Evolutionary conservation across 1,139 yeast genomes (phyloP), one percentile per base, ranked within the genome.

Genomic region (Taiozyma sp.): DNA sequence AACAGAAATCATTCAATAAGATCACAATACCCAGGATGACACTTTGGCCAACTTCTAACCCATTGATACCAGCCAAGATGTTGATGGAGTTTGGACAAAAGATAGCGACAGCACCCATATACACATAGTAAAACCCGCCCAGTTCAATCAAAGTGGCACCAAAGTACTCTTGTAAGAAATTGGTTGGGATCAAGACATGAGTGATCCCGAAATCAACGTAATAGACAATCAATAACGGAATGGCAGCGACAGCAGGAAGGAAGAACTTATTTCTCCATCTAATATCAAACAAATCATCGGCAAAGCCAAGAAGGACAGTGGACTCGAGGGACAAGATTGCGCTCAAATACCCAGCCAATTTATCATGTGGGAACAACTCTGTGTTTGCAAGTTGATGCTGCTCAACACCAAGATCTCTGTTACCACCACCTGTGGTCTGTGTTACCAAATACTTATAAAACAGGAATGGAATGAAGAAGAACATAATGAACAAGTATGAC

Each of bases 221-320:
- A 69, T 93, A 93, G 4, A 93, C 97, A 30, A 93, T 82, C 54
- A 93, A 75, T 61, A 95, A 75, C 4, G 99, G 99, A 48, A 93
- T 83, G 1, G 96, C 84, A 0, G 97, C 97, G 51, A 95, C 82
- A 0, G 97, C 97, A 0, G 99, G 99, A 59, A 93, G 68, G 64
- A 93, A 90, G 70, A 93, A 90, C 74, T 93, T 93, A 71, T 93
- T 96, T 65, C 99, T 78, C 99, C 99, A 93, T 59, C 97, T 80
- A 55, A 93, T 84, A 68, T 93, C 99, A 65, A 93, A 93, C 61
- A 93, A 74, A 70, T 93, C 99, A 67, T 93, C 99, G 49, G 96
- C 88, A 29, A 93, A 77, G 0, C 99, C 99, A 48, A 93, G 74
- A 49, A 95, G 72, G 19, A 91, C 79, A 67, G 95, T 92, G 58